phyloP scores from a whole-genome alignment of 2,329 filamentous ascomycete species.

The Macroventuria anomochaeta region DNA sequence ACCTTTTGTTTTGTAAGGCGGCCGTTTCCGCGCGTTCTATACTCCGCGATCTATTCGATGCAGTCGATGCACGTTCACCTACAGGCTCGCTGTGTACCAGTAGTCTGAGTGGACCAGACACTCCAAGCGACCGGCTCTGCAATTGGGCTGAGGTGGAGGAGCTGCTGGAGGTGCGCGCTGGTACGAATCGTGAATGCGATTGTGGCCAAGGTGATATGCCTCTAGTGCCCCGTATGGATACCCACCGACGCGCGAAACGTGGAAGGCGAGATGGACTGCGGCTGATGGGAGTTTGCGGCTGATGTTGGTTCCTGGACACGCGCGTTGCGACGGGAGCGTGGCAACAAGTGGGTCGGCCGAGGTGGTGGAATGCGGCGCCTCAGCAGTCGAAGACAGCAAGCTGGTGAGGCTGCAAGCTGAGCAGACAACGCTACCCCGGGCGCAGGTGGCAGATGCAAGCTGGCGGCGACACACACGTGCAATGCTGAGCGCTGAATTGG shows the following conservation, averaged over 20 bases:
- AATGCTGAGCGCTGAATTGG: background rate
- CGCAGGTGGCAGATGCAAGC: slow-evolving; percentile 7
- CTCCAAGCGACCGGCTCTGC: slow-evolving; percentile 26
- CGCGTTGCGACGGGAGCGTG: slow-evolving; percentile 14
- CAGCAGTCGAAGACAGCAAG: slow-evolving; percentile 17
- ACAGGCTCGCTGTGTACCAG: slow-evolving; percentile 19
- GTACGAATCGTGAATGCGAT: slow-evolving; percentile 16
- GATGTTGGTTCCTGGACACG: slow-evolving; percentile 9
- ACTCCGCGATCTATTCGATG: slow-evolving; percentile 2
- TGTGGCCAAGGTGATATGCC: slow-evolving; percentile 22
- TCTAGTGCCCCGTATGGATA: slow-evolving; percentile 18
- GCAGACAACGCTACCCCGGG: slow-evolving; percentile 3
- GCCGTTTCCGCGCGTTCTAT: slow-evolving; percentile 20
- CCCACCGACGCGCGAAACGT: slow-evolving; percentile 10
- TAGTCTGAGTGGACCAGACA: slow-evolving; percentile 15
- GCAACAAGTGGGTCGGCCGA: slow-evolving; percentile 21
- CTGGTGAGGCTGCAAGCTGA: slow-evolving; percentile 27
- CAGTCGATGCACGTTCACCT: slow-evolving; percentile 21
- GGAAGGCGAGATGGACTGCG: slow-evolving; percentile 6
- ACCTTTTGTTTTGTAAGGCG: slow-evolving; percentile 31
- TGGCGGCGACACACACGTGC: slow-evolving; percentile 6
- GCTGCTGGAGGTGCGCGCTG: slow-evolving; percentile 21
- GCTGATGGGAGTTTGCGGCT: slow-evolving; percentile 5
- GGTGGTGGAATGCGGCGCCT: slow-evolving; percentile 23
- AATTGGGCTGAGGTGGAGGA: slow-evolving; percentile 15